These are phyloP conservation scores for Geotrichum fermentans DNA, from an alignment of 1,139 yeast genomes.

Conservation along the genomic window DNA sequence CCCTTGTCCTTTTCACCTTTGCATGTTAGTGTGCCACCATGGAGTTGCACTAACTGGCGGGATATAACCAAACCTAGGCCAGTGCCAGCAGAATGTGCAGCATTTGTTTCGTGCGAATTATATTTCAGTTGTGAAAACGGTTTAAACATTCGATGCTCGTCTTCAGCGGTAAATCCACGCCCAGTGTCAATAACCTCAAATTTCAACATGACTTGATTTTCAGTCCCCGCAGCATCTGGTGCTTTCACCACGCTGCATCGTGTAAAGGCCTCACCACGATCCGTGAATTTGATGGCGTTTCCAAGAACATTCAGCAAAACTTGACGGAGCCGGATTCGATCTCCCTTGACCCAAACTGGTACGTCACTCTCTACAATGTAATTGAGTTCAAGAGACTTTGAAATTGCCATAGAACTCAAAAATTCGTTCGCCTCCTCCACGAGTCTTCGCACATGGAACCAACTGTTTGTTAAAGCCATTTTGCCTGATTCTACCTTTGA, in stretches of 20 bases:
- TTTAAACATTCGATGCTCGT: slow-evolving; percentile 66
- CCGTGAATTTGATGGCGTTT: slow-evolving; percentile 80
- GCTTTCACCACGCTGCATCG: slow-evolving; percentile 27
- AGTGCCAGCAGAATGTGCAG: slow-evolving; percentile 53
- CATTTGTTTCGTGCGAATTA: not conserved
- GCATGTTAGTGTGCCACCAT: slow-evolving; percentile 74
- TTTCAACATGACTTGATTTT: slow-evolving; percentile 46
- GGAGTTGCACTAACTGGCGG: slow-evolving; percentile 75
- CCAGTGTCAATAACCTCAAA: slow-evolving; percentile 84
- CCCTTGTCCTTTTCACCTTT: slow-evolving; percentile 73
- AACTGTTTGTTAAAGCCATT: slow-evolving; percentile 74
- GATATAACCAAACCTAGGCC: slow-evolving; percentile 85
- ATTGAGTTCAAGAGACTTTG: slow-evolving; percentile 67
- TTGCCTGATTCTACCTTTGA: slow-evolving; percentile 81
- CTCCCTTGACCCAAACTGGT: slow-evolving; percentile 81
- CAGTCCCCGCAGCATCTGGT: not conserved
- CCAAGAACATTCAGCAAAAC: slow-evolving; percentile 85
- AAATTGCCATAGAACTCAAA: slow-evolving; percentile 73
- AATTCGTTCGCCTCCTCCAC: slow-evolving; percentile 78
- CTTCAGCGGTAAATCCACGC: slow-evolving; percentile 66
- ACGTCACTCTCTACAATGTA: slow-evolving; percentile 72
- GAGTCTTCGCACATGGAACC: slow-evolving; percentile 68
- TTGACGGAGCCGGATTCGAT: slow-evolving; percentile 81
- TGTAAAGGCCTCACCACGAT: slow-evolving; percentile 57
- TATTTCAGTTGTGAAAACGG: slow-evolving; percentile 77